Percentiles rank a stretch among this genome's conserved stretches.
Evolutionary conservation across 371 early-diverging fungal genomes (phyloP).

Genomic region (Syncephalastrum sp.): DNA sequence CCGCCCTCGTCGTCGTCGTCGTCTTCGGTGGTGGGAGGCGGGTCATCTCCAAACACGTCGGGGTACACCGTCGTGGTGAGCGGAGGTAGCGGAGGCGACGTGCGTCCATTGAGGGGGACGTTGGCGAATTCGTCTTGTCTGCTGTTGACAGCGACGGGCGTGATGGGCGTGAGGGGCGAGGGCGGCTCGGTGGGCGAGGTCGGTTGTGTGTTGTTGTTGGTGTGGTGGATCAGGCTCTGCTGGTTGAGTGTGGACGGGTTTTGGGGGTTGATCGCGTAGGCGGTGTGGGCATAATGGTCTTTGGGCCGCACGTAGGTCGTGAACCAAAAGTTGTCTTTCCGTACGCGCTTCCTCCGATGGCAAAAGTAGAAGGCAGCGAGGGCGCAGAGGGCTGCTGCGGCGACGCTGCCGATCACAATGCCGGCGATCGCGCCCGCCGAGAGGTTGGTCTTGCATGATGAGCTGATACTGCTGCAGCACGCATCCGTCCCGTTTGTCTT

Average conservation of each 20-base stretch:
- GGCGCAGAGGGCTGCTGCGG: constrained; percentile 7
- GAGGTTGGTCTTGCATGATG: constrained; percentile 6
- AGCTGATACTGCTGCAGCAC: constrained; percentile 27
- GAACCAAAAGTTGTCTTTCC: constrained; percentile 19
- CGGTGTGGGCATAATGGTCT: constrained; percentile 1
- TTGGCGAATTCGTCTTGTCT: neutral
- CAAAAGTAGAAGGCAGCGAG: constrained; percentile 22
- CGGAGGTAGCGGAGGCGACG: neutral
- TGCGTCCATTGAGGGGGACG: neutral
- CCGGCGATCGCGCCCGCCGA: constrained; percentile 16
- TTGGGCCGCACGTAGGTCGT: constrained; percentile 20
- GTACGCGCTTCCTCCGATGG: constrained; percentile 21
- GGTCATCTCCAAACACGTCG: neutral
- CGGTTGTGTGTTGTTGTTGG: neutral
- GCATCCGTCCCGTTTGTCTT: constrained; percentile 20
- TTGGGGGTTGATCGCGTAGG: neutral
- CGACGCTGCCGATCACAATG: constrained; percentile 14
- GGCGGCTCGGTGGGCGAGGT: constrained; percentile 1
- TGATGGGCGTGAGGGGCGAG: neutral
- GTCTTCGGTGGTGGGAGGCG: neutral
- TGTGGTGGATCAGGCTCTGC: constrained; percentile 2
- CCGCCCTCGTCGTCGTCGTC: neutral
- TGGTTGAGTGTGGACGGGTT: neutral
- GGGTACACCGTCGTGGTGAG: constrained; percentile 1
- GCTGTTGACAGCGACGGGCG: constrained; percentile 1